A percentile compares a stretch with the other conserved stretches of the same genome.
Conservation (phyloP, 169 alveolate genomes). For the Cryptosporidium meleagridis region DNA sequence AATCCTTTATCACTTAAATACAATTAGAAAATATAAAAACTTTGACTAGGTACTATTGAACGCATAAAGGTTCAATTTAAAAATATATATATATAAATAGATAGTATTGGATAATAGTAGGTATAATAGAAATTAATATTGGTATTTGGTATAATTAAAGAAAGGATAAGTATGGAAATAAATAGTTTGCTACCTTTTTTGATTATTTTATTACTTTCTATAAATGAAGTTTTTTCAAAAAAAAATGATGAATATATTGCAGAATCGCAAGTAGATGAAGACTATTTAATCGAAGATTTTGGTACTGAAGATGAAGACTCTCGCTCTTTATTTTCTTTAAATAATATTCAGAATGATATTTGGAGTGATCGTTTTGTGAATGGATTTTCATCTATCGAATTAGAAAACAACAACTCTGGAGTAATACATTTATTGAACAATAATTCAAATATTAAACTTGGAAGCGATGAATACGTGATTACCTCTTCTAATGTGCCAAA, state of each 20-base stretch:
- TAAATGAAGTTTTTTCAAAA: not conserved
- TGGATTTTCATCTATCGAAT: conserved; percentile 49
- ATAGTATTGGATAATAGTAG: conserved; percentile 2
- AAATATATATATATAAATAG: not conserved
- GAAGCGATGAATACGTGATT: not conserved
- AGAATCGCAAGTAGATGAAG: conserved; percentile 5
- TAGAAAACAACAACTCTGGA: conserved; percentile 11
- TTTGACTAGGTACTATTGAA: not conserved
- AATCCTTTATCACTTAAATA: conserved; percentile 8
- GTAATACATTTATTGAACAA: conserved; percentile 13
- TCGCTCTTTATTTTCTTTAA: conserved; percentile 18
- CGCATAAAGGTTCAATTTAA: not conserved
- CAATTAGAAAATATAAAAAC: not conserved
- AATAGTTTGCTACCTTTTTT: not conserved
- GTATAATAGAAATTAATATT: conserved; percentile 11
- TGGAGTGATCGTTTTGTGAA: conserved; percentile 32
- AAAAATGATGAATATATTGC: not conserved
- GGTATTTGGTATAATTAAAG: not conserved
- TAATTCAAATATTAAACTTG: not conserved
- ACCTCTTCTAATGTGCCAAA: conserved; percentile 23
- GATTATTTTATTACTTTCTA: not conserved
- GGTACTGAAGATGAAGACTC: not conserved
- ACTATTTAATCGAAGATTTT: not conserved
- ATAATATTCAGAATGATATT: conserved; percentile 38
- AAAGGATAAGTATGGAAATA: not conserved